Conservation (phyloP, 192 early-diverging fungal species). For the Coemansia aciculifera region DNA sequence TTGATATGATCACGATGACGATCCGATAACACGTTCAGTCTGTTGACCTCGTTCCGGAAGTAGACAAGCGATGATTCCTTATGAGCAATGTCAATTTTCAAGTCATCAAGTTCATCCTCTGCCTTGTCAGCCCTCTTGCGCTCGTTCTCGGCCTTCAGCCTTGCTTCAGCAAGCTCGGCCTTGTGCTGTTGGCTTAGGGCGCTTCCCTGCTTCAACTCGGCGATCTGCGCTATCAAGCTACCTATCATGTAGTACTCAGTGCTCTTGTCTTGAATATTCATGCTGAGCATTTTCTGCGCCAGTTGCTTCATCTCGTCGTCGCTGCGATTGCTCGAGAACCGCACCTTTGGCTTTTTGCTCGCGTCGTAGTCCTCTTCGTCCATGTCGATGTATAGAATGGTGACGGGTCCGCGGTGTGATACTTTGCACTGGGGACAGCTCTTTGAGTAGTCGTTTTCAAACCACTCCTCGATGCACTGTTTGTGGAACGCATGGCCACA, state of each 20-base stretch:
- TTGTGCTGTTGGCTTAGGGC: background rate
- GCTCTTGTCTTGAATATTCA: background rate
- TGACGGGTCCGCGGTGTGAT: background rate
- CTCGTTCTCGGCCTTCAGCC: background rate
- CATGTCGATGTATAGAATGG: background rate
- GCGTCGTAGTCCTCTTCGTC: background rate
- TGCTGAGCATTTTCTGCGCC: background rate
- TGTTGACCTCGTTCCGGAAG: background rate
- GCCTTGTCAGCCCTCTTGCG: background rate
- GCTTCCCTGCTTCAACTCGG: background rate
- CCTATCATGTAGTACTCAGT: background rate
- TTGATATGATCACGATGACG: slow-evolving; percentile 4
- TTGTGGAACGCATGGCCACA: background rate
- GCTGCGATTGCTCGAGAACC: background rate
- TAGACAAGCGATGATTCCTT: background rate
- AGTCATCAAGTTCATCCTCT: background rate
- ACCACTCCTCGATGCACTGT: background rate
- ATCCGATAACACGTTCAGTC: background rate
- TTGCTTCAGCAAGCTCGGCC: background rate
- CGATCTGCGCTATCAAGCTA: background rate
- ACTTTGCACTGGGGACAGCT: background rate
- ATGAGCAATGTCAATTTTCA: background rate
- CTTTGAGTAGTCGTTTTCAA: background rate
- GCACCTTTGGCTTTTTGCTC: background rate
- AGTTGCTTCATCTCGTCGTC: background rate